phyloP scores from a whole-genome alignment of 176 grass and related monocot species.

The Poa annua region DNA sequence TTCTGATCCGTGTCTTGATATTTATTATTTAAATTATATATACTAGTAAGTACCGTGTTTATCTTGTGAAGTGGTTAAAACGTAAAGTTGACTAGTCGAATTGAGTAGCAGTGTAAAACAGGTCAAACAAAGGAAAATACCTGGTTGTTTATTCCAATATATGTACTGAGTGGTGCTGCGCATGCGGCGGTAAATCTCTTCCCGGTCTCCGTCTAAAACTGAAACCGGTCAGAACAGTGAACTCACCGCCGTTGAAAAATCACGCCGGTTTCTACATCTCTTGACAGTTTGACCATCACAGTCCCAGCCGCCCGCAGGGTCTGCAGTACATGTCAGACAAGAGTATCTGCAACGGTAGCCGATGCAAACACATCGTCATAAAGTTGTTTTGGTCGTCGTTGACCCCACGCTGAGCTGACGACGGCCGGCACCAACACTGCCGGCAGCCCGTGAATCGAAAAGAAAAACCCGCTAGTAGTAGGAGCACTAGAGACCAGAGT shows the following conservation, averaged over 20 bases:
- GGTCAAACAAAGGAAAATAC: not conserved
- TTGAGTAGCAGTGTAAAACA: conserved; percentile 26
- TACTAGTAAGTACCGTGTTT: conserved; percentile 5
- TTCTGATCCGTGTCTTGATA: not conserved
- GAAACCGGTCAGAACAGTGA: not conserved
- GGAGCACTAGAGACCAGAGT: too few relatives aligned
- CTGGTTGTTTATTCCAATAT: not conserved
- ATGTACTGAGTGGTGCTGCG: not conserved
- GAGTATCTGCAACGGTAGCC: too few relatives aligned
- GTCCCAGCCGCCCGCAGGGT: not conserved
- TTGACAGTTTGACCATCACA: not conserved
- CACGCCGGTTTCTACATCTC: not conserved
- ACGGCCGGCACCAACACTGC: too few relatives aligned
- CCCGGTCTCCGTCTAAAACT: not conserved
- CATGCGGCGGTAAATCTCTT: not conserved
- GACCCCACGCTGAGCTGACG: conserved; percentile 24
- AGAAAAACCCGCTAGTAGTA: not conserved
- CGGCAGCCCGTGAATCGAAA: not conserved
- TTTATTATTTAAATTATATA: conserved; percentile 27
- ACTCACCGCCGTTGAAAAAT: not conserved
- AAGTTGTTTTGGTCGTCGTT: conserved; percentile 5
- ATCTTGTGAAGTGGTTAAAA: conserved; percentile 38
- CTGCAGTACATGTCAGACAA: too few relatives aligned
- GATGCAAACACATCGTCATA: too few relatives aligned
- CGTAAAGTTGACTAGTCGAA: conserved; percentile 5